These are phyloP conservation scores for Pleurostoma richardsiae DNA, from an alignment of 2,329 filamentous ascomycete species.

Conservation along the genomic window DNA sequence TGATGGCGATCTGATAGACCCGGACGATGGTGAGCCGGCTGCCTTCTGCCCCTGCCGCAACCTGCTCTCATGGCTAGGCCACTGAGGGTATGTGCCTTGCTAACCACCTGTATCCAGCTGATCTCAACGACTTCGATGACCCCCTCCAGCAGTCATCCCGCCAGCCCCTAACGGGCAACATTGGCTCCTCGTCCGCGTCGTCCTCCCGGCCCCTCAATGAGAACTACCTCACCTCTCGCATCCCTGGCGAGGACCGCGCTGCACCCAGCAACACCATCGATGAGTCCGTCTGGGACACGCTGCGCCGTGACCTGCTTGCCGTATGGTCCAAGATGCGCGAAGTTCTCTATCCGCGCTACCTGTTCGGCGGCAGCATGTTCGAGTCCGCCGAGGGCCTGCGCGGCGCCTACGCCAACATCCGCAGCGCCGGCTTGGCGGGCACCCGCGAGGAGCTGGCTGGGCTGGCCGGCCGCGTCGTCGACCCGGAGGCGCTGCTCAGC, in stretches of 20 bases:
- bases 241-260: constrained; percentile 87
- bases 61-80: too few species aligned
- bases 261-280: constrained; percentile 93
- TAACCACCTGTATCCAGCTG: constrained; percentile 44
- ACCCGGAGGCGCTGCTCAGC: constrained; percentile 54
- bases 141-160: constrained; percentile 66
- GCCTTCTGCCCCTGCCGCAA: constrained; percentile 2
- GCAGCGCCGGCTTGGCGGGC: constrained; percentile 52
- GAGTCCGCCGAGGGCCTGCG: constrained; percentile 49
- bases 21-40: constrained; percentile 61
- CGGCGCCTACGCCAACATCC: constrained; percentile 57
- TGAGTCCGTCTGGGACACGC: constrained; percentile 95
- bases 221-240: constrained; percentile 80
- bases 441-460: constrained; percentile 59
- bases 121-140: constrained; percentile 90
- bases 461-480: constrained; percentile 57
- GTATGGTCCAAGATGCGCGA: constrained; percentile 99
- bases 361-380: constrained; percentile 68
- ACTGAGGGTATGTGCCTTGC: neutral
- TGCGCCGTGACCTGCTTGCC: constrained; percentile 83
- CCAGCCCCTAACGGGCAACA: constrained; percentile 79
- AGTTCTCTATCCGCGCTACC: constrained; percentile 92
- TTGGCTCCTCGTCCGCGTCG: constrained; percentile 50
- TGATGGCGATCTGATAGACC: constrained; percentile 71
- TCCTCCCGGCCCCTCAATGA: constrained; percentile 59